phyloP scores from a whole-genome alignment of 441 rosid species.

The Eruca vesicaria region DNA sequence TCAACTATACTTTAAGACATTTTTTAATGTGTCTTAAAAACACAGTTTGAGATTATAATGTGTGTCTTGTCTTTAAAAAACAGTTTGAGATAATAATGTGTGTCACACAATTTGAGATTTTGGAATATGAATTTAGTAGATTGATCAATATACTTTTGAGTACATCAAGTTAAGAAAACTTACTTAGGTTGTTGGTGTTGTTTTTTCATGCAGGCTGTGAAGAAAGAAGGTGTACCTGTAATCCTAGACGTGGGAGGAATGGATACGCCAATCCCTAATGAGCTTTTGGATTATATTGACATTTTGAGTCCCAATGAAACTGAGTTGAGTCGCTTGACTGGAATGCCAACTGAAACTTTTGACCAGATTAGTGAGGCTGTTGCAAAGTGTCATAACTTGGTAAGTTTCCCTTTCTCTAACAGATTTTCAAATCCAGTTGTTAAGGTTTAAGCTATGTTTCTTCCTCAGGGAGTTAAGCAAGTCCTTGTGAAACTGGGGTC shows the following conservation, averaged over 20 bases:
- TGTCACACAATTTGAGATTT: background rate
- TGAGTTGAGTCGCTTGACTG: conserved; percentile 75
- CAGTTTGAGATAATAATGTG: background rate
- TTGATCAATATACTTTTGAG: no score
- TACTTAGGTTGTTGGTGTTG: conserved; percentile 18
- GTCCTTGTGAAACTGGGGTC: conserved; percentile 86
- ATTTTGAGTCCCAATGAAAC: conserved; percentile 90
- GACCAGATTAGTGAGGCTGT: conserved; percentile 72
- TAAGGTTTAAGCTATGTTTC: background rate
- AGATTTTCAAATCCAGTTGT: background rate
- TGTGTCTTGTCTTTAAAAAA: no score
- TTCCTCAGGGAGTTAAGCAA: conserved; percentile 72
- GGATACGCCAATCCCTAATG: conserved; percentile 69
- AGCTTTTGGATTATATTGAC: conserved; percentile 59
- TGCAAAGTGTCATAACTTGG: conserved; percentile 62
- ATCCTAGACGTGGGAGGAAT: conserved; percentile 95
- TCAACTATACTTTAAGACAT: no score
- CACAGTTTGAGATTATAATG: no score
- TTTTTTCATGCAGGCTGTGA: conserved; percentile 59
- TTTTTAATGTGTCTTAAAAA: no score
- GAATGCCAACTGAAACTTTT: conserved; percentile 76
- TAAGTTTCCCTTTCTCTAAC: conserved; percentile 34
- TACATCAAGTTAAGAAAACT: background rate
- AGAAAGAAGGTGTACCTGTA: conserved; percentile 69
- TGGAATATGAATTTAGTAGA: background rate